phyloP scores from a whole-genome alignment of 768 basidiomycete genomes.

The Psilocybe tampanensis region DNA sequence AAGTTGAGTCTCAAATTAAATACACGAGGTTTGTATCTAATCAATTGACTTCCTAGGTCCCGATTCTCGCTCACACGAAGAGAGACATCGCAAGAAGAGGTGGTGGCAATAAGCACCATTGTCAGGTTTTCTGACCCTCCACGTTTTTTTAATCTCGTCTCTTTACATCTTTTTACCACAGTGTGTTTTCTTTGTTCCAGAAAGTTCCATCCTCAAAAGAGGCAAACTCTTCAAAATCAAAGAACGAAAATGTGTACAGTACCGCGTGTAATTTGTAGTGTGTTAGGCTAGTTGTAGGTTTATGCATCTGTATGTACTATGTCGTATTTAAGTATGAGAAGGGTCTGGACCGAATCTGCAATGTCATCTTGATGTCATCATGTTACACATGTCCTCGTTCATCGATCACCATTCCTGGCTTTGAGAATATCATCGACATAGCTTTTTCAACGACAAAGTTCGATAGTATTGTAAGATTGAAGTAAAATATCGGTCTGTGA shows the following conservation, averaged over 20 bases:
- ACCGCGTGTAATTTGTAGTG: neutral
- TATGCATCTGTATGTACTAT: neutral
- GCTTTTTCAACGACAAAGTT: too few species aligned
- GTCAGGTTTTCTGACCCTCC: neutral
- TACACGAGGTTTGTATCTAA: conserved; percentile 6
- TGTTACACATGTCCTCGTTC: neutral
- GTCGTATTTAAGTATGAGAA: neutral
- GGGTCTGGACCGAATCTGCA: too few species aligned
- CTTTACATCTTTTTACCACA: neutral
- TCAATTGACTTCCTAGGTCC: conserved; percentile 12
- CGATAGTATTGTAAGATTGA: too few species aligned
- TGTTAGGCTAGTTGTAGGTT: neutral
- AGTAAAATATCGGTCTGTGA: too few species aligned
- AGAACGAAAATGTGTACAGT: neutral
- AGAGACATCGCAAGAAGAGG: conserved; percentile 18
- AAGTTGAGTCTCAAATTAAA: conserved; percentile 8
- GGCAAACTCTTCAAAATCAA: neutral
- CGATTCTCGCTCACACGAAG: conserved; percentile 12
- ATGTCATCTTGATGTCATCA: neutral
- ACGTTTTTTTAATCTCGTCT: conserved; percentile 13
- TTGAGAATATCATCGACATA: too few species aligned
- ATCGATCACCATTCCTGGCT: neutral
- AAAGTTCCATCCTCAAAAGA: neutral
- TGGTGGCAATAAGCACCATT: conserved; percentile 16
- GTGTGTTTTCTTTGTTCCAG: neutral